Evolutionary conservation across 148 eudicot genomes (phyloP).

Genomic region (Salicornia ramosissima): DNA sequence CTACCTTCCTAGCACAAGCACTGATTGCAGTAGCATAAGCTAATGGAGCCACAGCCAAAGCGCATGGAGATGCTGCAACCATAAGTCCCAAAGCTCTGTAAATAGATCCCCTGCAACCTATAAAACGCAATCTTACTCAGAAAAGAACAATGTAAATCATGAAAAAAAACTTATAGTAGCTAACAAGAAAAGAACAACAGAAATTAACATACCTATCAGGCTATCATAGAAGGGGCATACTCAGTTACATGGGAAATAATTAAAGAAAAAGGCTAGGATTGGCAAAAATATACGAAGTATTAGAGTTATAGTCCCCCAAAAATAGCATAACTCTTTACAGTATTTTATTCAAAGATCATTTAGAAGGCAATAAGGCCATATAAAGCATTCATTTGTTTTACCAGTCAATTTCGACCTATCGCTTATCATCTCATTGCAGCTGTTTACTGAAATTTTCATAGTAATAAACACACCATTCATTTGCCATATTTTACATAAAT

Average conservation of each 20-base stretch:
- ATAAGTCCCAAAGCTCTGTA: slow-evolving; percentile 95
- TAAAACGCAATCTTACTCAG: slow-evolving; percentile 24
- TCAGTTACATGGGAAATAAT: background rate
- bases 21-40: slow-evolving; percentile 96
- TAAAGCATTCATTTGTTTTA: background rate
- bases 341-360: slow-evolving; percentile 5
- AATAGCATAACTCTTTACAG: no score
- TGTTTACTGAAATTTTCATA: background rate
- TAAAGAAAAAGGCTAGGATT: background rate
- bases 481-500: background rate
- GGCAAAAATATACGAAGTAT: background rate
- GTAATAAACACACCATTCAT: background rate
- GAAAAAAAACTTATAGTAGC: background rate
- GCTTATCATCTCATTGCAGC: no score
- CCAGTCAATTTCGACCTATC: background rate
- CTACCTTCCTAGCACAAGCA: slow-evolving; percentile 92
- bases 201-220: background rate
- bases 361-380: background rate
- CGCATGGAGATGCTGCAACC: slow-evolving; percentile 99
- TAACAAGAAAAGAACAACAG: background rate
- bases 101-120: slow-evolving; percentile 94
- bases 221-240: background rate
- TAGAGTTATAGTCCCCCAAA: no score
- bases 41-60: slow-evolving; percentile 93
- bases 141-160: background rate